Conservation (phyloP, 2,329 filamentous ascomycete genomes). For the Thermoascus crustaceus region DNA sequence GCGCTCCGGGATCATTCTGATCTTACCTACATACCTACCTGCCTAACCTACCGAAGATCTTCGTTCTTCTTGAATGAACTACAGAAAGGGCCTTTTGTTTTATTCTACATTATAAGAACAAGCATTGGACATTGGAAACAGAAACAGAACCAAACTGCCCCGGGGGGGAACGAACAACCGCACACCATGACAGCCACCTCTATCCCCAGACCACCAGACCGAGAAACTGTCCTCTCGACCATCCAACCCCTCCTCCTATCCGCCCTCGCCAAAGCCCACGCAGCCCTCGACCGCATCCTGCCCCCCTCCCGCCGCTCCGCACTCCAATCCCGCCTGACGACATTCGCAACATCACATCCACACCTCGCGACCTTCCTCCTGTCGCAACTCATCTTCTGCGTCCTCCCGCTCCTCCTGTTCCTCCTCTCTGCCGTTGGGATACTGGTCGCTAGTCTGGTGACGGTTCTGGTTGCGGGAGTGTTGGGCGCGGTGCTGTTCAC, state of each 20-base stretch:
- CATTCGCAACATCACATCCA: constrained; percentile 57
- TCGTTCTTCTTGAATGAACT: too few relatives aligned
- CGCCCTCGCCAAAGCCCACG: constrained; percentile 6
- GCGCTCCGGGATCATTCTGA: too few relatives aligned
- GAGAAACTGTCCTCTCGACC: neutral
- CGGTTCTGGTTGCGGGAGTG: constrained; percentile 50
- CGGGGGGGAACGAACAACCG: too few relatives aligned
- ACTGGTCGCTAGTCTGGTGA: constrained; percentile 53
- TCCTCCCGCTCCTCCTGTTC: constrained; percentile 63
- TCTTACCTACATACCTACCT: too few relatives aligned
- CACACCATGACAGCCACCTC: too few relatives aligned
- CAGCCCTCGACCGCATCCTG: constrained; percentile 44
- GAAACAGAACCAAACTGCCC: too few relatives aligned
- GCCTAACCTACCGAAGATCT: too few relatives aligned
- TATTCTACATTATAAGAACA: too few relatives aligned
- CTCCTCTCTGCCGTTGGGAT: constrained; percentile 56
- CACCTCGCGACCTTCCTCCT: constrained; percentile 62
- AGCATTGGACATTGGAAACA: too few relatives aligned
- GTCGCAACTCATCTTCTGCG: constrained; percentile 56
- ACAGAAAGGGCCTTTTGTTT: too few relatives aligned
- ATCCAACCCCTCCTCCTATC: constrained; percentile 4
- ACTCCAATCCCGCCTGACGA: constrained; percentile 45
- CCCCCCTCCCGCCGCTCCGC: constrained; percentile 54
- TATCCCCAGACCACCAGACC: too few relatives aligned
- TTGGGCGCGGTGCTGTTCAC: constrained; percentile 60